Base-by-base conservation (phyloP, 345 rosid genomes). In the Carallia brachiata region DNA sequence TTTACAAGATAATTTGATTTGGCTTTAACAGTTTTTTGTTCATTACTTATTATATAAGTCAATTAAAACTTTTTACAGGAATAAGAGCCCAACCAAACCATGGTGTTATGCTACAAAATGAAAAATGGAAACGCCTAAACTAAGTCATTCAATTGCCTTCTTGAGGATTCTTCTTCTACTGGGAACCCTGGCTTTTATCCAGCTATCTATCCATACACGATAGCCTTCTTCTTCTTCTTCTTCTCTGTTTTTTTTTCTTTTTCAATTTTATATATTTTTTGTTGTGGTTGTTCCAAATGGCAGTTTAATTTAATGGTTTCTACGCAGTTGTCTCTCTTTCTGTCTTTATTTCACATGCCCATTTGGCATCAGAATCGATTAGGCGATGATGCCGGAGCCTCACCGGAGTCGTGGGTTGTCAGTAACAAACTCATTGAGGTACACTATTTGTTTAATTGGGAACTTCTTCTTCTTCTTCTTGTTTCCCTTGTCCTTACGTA, bases 341-440 rank as follows among this genome's bases (percentile, higher is more conserved):
- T 36, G 32, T 31, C 39, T 60, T 2, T 62, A 31, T 6, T 32
- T 32, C 34, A 32, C 34, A 32, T 32, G 34, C 34, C 6, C 53
- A 31, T 62, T 53, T 39, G 40, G 58, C 71, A 55, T 17, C 74
- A 93, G 97, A 75, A 85, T 69, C 87, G 79, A 54, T 73, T 89
- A 44, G 81, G 83, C 68, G 86, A 85, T 68, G 86, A 85, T 76
- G 82, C 80, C 36, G 79, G 84, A 58, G 78, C 78, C 74, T 82
- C 85, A 15, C 64, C 73, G 28, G 81, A 75, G 61, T 74, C 80
- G 67, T 75, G 80, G 71, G 61, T 70, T 66, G 64, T 40, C 44
- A 61, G 59, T 36, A 48, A 36, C 65, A 71, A 72, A 71, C 61
- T 79, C n/a, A 70, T 32, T 75, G 76, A 78, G 84, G 89, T 84